Evolutionary conservation across 2,329 filamentous ascomycete genomes (phyloP), one percentile per base, ranked within the genome.

Genomic region (Whalleya microplaca): DNA sequence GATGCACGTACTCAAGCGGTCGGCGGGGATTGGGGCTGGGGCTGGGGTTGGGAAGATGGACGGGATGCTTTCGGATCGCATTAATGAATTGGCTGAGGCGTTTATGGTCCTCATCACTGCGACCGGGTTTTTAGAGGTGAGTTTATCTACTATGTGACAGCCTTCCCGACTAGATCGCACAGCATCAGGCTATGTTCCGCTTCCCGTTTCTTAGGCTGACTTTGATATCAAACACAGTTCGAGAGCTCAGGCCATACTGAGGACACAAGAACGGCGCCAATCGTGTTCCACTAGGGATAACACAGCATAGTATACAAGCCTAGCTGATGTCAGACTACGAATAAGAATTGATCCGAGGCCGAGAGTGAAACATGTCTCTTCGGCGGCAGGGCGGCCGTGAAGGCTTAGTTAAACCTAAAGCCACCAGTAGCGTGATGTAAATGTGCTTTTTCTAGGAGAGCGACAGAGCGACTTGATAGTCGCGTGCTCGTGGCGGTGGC

Each of bases 1-100:
- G 66, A 86, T 95, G 62, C 90, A 92, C 45, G 88, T 96, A 19
- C 90, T 99, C 68, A 99, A 99, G 78, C 83, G 92, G 64, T 91
- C 90, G 65, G 91, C 91, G 0, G 90, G 90, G 46, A 90, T 96
- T 54, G 89, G 90, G 18, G 72, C 75, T 32, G 73, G 75, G n/a
- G 59, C 71, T 5, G 73, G 75, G n/a, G 59, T 71, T 5, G 73
- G 73, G 1, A 73, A 68, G 46, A 70, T 65, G 29, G 72, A 75
- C 46, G 69, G 68, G 41, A 65, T 61, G 6, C 77, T 86, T 37
- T 85, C 86, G 50, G 79, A 86, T 53, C 84, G 85, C 61, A 78
- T 96, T 40, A 83, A 85, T 46, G 91, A 94, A 65, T 75, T 98
- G 64, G 91, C 93, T 5, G 92, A 96, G 72, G 88, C 91, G 45